These are phyloP conservation scores for Penicillium nordicum DNA, from an alignment of 2,329 filamentous ascomycete species.

Conservation along the genomic window DNA sequence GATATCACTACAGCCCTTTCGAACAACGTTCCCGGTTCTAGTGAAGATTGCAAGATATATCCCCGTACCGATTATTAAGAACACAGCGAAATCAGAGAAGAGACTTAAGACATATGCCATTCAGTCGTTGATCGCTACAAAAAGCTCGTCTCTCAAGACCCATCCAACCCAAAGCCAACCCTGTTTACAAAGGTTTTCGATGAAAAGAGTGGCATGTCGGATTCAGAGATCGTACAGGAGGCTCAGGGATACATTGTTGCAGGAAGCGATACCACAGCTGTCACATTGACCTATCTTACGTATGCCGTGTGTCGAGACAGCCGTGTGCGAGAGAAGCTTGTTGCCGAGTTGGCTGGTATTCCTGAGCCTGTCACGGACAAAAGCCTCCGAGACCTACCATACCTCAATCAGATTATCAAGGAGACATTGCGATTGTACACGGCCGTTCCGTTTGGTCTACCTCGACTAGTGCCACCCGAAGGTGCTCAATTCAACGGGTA, in stretches of 20 bases:
- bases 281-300: constrained; percentile 47
- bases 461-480: constrained; percentile 39
- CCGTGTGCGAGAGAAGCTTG: constrained; percentile 15
- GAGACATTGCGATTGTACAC: constrained; percentile 43
- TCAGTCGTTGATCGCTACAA: constrained; percentile 27
- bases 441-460: constrained; percentile 33
- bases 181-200: constrained; percentile 30
- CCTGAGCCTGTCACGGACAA: constrained; percentile 25
- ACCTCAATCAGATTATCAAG: constrained; percentile 28
- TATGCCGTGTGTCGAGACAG: constrained; percentile 22
- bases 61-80: constrained; percentile 24
- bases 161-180: constrained; percentile 19
- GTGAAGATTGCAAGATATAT: constrained; percentile 19
- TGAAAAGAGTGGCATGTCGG: constrained; percentile 25
- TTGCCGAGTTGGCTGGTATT: constrained; percentile 19
- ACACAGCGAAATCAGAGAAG: constrained; percentile 15
- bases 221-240: constrained; percentile 39
- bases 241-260: constrained; percentile 49
- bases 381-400: constrained; percentile 44
- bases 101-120: constrained; percentile 24
- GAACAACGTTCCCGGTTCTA: constrained; percentile 25
- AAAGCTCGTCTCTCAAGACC: constrained; percentile 13
- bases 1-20: constrained; percentile 16
- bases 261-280: constrained; percentile 53
- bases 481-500: constrained; percentile 41